Percentiles rank a stretch among this genome's conserved stretches.
phyloP scores from a whole-genome alignment of 768 basidiomycete genomes.

The Pulveroboletus sp. region DNA sequence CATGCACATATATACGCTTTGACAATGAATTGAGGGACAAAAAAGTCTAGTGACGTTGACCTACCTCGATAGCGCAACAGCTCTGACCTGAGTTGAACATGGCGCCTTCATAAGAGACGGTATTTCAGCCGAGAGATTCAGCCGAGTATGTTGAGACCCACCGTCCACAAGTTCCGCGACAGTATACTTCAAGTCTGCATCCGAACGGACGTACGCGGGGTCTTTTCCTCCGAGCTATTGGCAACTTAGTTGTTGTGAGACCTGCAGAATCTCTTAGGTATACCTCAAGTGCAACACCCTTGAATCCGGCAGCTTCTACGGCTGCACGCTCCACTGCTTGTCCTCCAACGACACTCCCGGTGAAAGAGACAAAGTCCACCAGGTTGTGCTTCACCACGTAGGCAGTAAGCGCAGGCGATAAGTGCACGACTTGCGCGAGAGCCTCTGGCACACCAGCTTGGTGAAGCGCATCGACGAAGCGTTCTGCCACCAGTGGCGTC shows the following conservation, averaged over 20 bases:
- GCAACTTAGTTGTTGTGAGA: constrained; percentile 3
- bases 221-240: constrained; percentile 91
- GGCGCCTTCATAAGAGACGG: constrained; percentile 47
- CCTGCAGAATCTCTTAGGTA: not conserved
- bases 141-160: constrained; percentile 22
- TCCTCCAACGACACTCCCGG: constrained; percentile 81
- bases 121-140: not conserved
- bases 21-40: not conserved
- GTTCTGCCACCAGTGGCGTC: constrained; percentile 84
- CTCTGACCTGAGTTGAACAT: constrained; percentile 98
- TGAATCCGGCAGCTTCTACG: constrained; percentile 63
- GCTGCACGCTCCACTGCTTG: constrained; percentile 69
- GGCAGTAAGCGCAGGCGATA: constrained; percentile 57
- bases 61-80: constrained; percentile 88
- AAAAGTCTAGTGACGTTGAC: constrained; percentile 6
- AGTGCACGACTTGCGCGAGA: constrained; percentile 70
- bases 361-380: constrained; percentile 86
- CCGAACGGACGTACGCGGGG: constrained; percentile 88
- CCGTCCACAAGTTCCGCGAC: constrained; percentile 89
- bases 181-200: constrained; percentile 81
- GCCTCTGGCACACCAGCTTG: constrained; percentile 74
- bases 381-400: constrained; percentile 57
- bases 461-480: constrained; percentile 63
- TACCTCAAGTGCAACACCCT: constrained; percentile 83
- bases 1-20: constrained; percentile 92